Base-by-base conservation (phyloP, 1,139 yeast species). In the Meyerozyma guilliermondii region DNA sequence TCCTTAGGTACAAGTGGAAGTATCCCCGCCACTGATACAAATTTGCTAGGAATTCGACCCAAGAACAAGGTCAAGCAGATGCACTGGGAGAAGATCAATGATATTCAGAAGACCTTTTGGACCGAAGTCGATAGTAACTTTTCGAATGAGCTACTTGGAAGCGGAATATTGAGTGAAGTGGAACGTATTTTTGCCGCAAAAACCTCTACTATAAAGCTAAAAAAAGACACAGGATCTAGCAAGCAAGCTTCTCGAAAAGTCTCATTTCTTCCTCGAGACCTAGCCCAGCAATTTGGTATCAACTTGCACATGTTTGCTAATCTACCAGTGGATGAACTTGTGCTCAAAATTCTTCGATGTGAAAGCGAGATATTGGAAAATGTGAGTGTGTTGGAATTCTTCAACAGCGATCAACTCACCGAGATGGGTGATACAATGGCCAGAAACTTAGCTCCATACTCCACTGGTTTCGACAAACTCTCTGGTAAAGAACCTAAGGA, bases 51-150 rank as follows among this genome's bases (percentile, higher is more conserved):
- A 42, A 62, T 68, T 13, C 68, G 83, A 42, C 86, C 94, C 4
- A 76, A 76, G 43, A 67, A 77, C 14, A 83, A 81, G 50, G 71
- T 92, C 53, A 92, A 91, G 60, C 98, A 91, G 57, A 83, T 92
- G 74, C 98, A 92, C 59, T 92, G 98, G 98, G 96, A 91, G 51
- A 86, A 80, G 56, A 71, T 92, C 38, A 83, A 81, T 26, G 65
- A 72, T 47, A 81, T 87, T 38, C 78, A 81, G 37, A 76, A 81
- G 37, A 91, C 98, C 0, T 78, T 92, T 42, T 92, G 98, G 98
- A 73, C 72, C n/a, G 78, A 76, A 33, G 66, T 74, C 24, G 74
- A 73, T 39, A 80, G 71, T 46, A 62, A 70, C 3, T 62, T 81
- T 23, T 73, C 79, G 0, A 78, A 77, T 41, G 74, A 74, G 40